Evolutionary conservation across 2,329 filamentous ascomycete species (phyloP), one percentile per base, ranked within the genome.

Genomic region (Diaporthe vaccinii): DNA sequence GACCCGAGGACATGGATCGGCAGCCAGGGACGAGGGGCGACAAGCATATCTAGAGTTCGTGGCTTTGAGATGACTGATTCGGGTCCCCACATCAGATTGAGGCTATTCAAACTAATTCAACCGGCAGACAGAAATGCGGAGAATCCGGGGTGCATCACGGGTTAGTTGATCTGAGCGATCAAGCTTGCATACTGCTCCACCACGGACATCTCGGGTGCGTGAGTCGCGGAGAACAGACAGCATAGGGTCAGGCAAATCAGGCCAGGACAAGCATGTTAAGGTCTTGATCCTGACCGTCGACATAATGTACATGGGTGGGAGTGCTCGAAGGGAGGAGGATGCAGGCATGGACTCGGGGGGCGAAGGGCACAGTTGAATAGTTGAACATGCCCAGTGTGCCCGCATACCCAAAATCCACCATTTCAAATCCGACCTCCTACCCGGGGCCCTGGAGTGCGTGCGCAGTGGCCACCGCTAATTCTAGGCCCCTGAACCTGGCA

Each of bases 91-190:
- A 25, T 44, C 59, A 34, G 14, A 58, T 75, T 73, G 74, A 74
- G 74, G 72, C 55, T 53, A 68, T 76, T 71, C 74, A 61, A 59
- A 74, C 25, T 49, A 65, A 36, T 55, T 59, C 51, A 72, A 41
- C 65, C 67, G 72, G 59, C 53, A 53, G n/a, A 53, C 41, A 20
- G 39, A n/a, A 59, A 74, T 76, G 75, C 75, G 75, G 72, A 76
- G 75, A 76, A 74, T 41, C 72, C 36, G 71, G 71, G 72, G 72
- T 74, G 65, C 72, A 71, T 58, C 49, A 22, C 46, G 46, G 44
- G 46, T 25, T 61, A 8, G 69, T 55, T 49, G 25, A 55, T 55
- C 51, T 39, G 59, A 65, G 46, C 61, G 58, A 51, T 73, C 41
- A 39, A 36, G 31, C 31, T 22, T n/a, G 44, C 9, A 20, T 46